These are phyloP conservation scores for Fraxinus pennsylvanica DNA, from an alignment of 257 asterid species.

Conservation along the genomic window DNA sequence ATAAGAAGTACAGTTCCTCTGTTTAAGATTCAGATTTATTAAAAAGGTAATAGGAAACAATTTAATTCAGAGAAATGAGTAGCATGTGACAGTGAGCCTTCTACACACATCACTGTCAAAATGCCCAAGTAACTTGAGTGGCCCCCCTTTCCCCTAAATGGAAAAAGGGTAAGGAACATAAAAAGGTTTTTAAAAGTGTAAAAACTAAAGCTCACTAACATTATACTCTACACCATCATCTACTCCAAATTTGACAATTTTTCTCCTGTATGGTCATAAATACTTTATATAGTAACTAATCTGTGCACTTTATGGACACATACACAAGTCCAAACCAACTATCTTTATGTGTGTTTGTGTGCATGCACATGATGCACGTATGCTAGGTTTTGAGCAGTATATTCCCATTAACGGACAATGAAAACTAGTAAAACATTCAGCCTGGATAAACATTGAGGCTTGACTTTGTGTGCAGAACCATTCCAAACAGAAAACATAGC, in stretches of 20 bases:
- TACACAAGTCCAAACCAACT: neutral
- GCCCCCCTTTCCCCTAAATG: neutral
- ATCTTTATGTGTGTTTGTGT: neutral
- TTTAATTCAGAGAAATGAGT: neutral
- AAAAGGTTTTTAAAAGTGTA: neutral
- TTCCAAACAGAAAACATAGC: slow-evolving; percentile 10
- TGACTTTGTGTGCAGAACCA: neutral
- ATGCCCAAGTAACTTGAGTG: neutral
- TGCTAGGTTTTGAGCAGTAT: neutral
- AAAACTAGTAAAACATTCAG: slow-evolving; percentile 4
- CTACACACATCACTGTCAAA: neutral
- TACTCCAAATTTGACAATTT: neutral
- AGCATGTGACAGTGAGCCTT: neutral
- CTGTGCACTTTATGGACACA: neutral
- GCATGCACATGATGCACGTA: neutral
- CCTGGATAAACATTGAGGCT: slow-evolving; percentile 3
- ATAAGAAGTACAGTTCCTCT: neutral
- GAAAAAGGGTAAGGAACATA: neutral
- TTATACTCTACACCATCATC: neutral
- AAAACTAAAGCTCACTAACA: neutral
- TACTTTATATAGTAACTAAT: slow-evolving; percentile 5
- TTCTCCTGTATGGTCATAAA: neutral
- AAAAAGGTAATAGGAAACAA: neutral
- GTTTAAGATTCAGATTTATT: neutral
- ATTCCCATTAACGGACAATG: neutral